phyloP scores from a whole-genome alignment of 768 basidiomycete species.

The Pulveroboletus sp. region DNA sequence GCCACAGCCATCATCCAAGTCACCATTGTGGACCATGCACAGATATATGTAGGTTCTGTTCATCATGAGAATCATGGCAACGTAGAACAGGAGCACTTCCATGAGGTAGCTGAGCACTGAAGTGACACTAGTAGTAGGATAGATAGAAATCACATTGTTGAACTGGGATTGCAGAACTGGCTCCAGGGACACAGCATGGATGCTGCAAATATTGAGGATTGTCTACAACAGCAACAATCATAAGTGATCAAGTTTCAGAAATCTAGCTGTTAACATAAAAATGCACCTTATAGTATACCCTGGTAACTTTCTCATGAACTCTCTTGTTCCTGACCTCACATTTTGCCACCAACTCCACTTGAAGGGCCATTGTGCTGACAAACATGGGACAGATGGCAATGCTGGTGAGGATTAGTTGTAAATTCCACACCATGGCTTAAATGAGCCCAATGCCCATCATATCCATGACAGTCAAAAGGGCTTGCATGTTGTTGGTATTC shows the following conservation, averaged over 20 bases:
- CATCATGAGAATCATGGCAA: conserved; percentile 79
- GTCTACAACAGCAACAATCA: conserved; percentile 45
- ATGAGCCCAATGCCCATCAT: conserved; percentile 83
- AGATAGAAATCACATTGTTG: conserved; percentile 53
- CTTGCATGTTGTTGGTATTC: conserved; percentile 84
- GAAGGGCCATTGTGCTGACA: conserved; percentile 65
- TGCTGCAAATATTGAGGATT: conserved; percentile 79
- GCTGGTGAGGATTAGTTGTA: conserved; percentile 94
- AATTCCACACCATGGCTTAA: conserved; percentile 86
- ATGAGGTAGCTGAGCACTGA: conserved; percentile 83
- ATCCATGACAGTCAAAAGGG: conserved; percentile 70
- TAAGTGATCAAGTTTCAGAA: conserved; percentile 1
- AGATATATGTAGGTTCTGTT: conserved; percentile 80
- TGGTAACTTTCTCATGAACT: conserved; percentile 80
- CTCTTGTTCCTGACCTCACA: conserved; percentile 80
- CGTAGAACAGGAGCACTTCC: conserved; percentile 90
- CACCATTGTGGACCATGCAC: conserved; percentile 87
- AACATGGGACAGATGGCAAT: conserved; percentile 86
- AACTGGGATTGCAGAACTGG: conserved; percentile 66
- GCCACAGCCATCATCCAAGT: too few species aligned
- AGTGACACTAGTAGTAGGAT: conserved; percentile 66
- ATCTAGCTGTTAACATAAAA: background rate
- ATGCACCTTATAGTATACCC: conserved; percentile 79
- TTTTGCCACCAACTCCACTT: conserved; percentile 64
- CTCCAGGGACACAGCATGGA: conserved; percentile 85